These are phyloP conservation scores for Kazachstania kunashirensis DNA, from an alignment of 805 yeast genomes.

Conservation along the genomic window DNA sequence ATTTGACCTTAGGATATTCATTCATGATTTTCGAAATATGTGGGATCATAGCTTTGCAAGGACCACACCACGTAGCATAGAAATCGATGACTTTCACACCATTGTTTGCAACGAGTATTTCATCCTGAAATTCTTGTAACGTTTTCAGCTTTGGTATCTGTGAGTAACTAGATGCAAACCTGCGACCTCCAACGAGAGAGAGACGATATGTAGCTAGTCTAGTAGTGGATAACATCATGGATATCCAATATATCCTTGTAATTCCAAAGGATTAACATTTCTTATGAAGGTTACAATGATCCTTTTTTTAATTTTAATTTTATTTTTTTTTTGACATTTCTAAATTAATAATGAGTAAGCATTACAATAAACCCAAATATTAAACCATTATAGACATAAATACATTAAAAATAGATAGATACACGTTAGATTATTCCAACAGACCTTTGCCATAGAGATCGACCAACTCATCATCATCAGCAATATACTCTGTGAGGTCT, in stretches of 20 bases:
- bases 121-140: slow-evolving; percentile 30
- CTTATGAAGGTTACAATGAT: no score
- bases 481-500: slow-evolving; percentile 18
- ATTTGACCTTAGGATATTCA: slow-evolving; percentile 39
- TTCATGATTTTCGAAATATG: slow-evolving; percentile 35
- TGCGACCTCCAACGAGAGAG: background rate
- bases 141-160: slow-evolving; percentile 30
- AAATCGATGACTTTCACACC: slow-evolving; percentile 50
- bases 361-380: no score
- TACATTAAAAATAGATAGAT: no score
- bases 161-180: slow-evolving; percentile 11
- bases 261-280: background rate
- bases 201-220: background rate
- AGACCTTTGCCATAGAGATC: slow-evolving; percentile 15
- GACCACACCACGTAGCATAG: slow-evolving; percentile 70
- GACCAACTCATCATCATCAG: slow-evolving; percentile 13
- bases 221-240: slow-evolving; percentile 1
- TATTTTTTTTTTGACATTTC: no score
- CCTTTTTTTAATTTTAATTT: no score
- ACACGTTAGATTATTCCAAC: slow-evolving; percentile 6
- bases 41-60: slow-evolving; percentile 67
- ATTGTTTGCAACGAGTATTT: slow-evolving; percentile 14
- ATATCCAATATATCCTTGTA: background rate
- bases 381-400: no score
- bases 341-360: no score